Conservation (phyloP, 2,329 filamentous ascomycete species). For the Thermothelomyces thermophilus region DNA sequence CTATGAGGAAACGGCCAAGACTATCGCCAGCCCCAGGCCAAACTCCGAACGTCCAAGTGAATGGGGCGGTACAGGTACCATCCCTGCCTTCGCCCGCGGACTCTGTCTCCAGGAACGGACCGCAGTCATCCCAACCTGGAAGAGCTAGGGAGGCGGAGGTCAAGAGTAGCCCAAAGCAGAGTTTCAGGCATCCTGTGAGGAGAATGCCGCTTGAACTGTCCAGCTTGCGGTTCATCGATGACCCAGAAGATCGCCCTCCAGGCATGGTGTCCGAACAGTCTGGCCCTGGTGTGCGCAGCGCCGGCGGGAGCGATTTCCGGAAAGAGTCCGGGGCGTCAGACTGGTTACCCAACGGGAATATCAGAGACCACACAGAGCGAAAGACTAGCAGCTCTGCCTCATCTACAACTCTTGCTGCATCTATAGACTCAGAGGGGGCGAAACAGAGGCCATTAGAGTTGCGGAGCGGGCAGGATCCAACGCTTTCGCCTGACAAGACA, state of each 20-base stretch:
- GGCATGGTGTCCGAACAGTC: neutral
- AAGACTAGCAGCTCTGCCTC: neutral
- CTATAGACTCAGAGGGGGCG: neutral
- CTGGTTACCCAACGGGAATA: neutral
- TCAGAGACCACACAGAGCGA: neutral
- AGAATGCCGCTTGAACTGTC: constrained; percentile 1
- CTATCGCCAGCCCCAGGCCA: constrained; percentile 4
- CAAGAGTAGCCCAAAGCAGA: neutral
- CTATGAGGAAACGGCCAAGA: constrained; percentile 15
- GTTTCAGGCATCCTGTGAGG: constrained; percentile 1
- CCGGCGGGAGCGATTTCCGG: neutral
- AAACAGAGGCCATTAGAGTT: neutral
- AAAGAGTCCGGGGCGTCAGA: neutral
- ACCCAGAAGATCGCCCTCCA: neutral
- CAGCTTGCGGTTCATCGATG: constrained; percentile 9
- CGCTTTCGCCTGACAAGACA: neutral
- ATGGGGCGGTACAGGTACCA: neutral
- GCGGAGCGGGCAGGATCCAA: neutral
- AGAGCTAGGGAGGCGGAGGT: neutral
- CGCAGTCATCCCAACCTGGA: neutral
- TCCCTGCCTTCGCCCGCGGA: neutral
- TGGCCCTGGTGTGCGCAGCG: neutral
- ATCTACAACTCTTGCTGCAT: neutral
- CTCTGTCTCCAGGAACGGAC: neutral
- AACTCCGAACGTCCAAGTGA: constrained; percentile 2